Evolutionary conservation across 1,284 basidiomycete species (phyloP).

Genomic region (Golubevia sp.): DNA sequence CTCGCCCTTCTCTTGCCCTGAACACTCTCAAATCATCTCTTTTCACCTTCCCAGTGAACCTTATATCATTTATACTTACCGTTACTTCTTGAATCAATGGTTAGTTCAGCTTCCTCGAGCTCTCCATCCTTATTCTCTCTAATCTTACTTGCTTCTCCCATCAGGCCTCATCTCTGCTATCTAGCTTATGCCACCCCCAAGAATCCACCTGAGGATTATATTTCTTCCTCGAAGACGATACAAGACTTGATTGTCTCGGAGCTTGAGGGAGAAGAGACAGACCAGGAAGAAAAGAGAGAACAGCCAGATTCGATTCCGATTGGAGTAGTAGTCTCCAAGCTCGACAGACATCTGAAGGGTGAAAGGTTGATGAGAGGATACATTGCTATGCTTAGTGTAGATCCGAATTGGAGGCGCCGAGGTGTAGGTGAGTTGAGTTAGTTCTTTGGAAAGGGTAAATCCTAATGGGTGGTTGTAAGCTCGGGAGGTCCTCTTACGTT

Average conservation of each 20-base stretch:
- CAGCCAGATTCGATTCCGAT: conserved; percentile 13
- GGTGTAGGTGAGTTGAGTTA: conserved; percentile 88
- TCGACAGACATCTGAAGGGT: conserved; percentile 74
- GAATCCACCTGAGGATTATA: too few relatives aligned
- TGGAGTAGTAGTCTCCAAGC: conserved; percentile 93
- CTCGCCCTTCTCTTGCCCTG: too few relatives aligned
- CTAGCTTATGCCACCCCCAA: too few relatives aligned
- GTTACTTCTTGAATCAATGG: conserved; percentile 78
- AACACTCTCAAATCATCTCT: too few relatives aligned
- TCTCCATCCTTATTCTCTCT: conserved; percentile 3
- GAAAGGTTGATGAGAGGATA: conserved; percentile 80
- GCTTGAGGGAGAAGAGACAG: not conserved
- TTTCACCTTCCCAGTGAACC: too few relatives aligned
- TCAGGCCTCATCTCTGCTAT: not conserved
- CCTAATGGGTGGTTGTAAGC: too few relatives aligned
- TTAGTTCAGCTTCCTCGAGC: conserved; percentile 58
- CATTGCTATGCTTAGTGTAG: conserved; percentile 83
- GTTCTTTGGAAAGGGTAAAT: too few relatives aligned
- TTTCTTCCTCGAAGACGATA: too few relatives aligned
- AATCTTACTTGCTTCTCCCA: conserved; percentile 67
- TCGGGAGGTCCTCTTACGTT: too few relatives aligned
- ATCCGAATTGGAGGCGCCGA: conserved; percentile 57
- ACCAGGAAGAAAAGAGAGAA: not conserved
- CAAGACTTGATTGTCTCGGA: too few relatives aligned
- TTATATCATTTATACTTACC: conserved; percentile 87